phyloP scores from a whole-genome alignment of 2,329 filamentous ascomycete genomes.

The Phaeoacremonium minimum region DNA sequence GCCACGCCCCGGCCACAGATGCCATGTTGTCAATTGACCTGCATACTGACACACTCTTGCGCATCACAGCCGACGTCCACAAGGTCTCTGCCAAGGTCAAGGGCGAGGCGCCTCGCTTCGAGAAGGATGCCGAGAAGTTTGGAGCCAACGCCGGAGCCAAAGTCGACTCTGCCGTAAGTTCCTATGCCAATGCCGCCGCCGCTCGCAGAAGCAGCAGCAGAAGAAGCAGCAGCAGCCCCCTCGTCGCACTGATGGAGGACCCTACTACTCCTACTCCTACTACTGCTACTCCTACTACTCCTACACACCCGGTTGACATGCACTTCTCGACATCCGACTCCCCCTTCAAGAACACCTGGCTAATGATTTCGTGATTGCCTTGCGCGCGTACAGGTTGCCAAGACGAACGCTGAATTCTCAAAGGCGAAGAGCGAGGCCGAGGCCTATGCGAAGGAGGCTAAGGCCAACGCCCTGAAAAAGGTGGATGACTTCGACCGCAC shows the following conservation, averaged over 20 bases:
- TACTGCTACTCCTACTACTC: no score
- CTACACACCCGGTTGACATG: no score
- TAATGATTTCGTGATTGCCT: slow-evolving; percentile 17
- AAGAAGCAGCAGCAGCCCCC: no score
- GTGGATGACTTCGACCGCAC: slow-evolving; percentile 80
- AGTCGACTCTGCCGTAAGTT: slow-evolving; percentile 64
- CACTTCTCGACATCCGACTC: background rate
- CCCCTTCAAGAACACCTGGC: background rate
- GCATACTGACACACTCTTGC: slow-evolving; percentile 12
- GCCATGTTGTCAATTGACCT: background rate
- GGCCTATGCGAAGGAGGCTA: slow-evolving; percentile 56
- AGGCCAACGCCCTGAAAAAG: slow-evolving; percentile 63
- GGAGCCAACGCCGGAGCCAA: slow-evolving; percentile 60
- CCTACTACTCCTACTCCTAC: no score
- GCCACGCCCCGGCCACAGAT: slow-evolving; percentile 1
- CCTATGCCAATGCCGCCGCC: background rate
- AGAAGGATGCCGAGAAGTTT: slow-evolving; percentile 60
- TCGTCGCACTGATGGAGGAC: no score
- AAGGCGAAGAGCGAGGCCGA: slow-evolving; percentile 59
- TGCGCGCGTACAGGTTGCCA: slow-evolving; percentile 46
- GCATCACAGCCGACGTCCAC: slow-evolving; percentile 66
- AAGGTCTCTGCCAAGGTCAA: slow-evolving; percentile 63
- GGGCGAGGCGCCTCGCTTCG: slow-evolving; percentile 58
- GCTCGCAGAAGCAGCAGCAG: no score
- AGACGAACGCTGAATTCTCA: slow-evolving; percentile 58